These are phyloP conservation scores for Fusarium sp. DNA, from an alignment of 2,329 filamentous ascomycete species.

Conservation along the genomic window DNA sequence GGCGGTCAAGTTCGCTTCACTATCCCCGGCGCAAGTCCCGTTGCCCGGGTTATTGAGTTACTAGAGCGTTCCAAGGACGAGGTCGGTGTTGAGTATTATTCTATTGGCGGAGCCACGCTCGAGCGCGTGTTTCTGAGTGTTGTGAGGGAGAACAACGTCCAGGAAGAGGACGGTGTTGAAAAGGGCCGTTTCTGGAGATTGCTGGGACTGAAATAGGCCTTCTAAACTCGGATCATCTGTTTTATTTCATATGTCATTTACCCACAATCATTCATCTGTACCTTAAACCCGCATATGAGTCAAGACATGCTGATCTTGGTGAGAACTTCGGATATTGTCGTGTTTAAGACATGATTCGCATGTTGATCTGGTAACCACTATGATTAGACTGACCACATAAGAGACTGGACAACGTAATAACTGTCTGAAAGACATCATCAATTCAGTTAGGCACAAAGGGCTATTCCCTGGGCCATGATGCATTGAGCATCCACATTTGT, in stretches of 20 bases:
- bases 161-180: background rate
- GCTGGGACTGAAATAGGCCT: background rate
- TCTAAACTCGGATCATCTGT: background rate
- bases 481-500: conserved; percentile 28
- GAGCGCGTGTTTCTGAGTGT: conserved; percentile 79
- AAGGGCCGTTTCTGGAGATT: background rate
- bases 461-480: conserved; percentile 15
- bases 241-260: background rate
- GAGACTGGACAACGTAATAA: background rate
- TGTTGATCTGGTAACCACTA: background rate
- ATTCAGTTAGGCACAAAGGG: conserved; percentile 14
- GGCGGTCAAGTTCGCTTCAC: conserved; percentile 66
- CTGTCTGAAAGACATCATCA: conserved; percentile 4
- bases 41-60: conserved; percentile 51
- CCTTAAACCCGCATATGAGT: background rate
- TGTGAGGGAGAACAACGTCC: conserved; percentile 50
- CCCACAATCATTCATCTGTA: background rate
- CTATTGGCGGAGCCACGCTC: conserved; percentile 73
- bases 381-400: background rate
- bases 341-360: background rate
- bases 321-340: background rate
- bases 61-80: conserved; percentile 68
- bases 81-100: conserved; percentile 74
- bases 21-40: conserved; percentile 39
- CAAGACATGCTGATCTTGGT: background rate